These are phyloP conservation scores for Cordyceps javanica DNA, from an alignment of 2,329 filamentous ascomycete genomes.

Conservation along the genomic window DNA sequence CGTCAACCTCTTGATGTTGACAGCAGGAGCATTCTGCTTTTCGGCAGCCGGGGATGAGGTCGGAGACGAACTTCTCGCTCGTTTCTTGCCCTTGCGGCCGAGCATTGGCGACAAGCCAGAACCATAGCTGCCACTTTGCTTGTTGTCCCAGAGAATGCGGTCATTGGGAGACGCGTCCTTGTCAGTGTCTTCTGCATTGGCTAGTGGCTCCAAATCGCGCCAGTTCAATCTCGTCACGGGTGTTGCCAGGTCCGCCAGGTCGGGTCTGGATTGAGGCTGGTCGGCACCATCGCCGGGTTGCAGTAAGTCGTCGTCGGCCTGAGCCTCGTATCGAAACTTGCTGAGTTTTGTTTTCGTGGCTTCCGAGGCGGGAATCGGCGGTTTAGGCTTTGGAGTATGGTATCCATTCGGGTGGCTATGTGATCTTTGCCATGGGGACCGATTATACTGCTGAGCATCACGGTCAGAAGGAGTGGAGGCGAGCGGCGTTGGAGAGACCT, in stretches of 20 bases:
- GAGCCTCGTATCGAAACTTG: conserved; percentile 42
- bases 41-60: conserved; percentile 56
- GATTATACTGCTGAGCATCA: conserved; percentile 24
- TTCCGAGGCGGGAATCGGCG: conserved; percentile 47
- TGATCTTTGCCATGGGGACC: conserved; percentile 47
- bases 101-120: conserved; percentile 42
- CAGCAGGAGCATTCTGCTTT: conserved; percentile 36
- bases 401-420: conserved; percentile 42
- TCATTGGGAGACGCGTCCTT: conserved; percentile 52
- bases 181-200: conserved; percentile 35
- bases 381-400: conserved; percentile 28
- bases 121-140: conserved; percentile 34
- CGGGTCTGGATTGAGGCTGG: conserved; percentile 1
- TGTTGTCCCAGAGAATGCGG: conserved; percentile 54
- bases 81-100: conserved; percentile 53
- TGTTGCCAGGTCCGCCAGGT: conserved; percentile 26
- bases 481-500: too few relatives aligned
- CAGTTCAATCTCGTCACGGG: conserved; percentile 49
- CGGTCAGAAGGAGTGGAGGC: background rate
- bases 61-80: conserved; percentile 69
- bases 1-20: conserved; percentile 54
- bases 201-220: conserved; percentile 47
- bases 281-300: conserved; percentile 18
- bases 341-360: conserved; percentile 56
- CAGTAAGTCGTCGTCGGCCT: conserved; percentile 12